phyloP scores from a whole-genome alignment of 1,284 basidiomycete species.

The Hemileia vastatrix region DNA sequence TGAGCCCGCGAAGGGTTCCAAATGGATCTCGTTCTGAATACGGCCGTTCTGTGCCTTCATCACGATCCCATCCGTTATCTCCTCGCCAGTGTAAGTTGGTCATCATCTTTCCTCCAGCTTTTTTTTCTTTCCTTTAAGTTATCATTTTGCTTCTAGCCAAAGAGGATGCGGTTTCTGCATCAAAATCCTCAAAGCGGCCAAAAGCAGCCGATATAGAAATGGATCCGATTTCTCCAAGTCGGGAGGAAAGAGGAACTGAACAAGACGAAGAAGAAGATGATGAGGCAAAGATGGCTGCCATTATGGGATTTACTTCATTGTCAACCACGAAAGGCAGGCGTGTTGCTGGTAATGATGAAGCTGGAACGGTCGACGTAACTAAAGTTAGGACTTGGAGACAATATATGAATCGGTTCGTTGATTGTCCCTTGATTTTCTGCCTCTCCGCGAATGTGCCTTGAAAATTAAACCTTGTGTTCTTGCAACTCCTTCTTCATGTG shows the following conservation, averaged over 20 bases:
- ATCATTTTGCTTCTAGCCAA: neutral
- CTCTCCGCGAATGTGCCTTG: neutral
- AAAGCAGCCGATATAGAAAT: slow-evolving; percentile 1
- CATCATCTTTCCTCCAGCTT: no score
- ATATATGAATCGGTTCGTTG: slow-evolving; percentile 19
- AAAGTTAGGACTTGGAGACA: slow-evolving; percentile 23
- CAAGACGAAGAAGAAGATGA: slow-evolving; percentile 15
- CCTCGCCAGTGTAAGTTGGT: neutral
- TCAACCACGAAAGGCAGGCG: slow-evolving; percentile 17
- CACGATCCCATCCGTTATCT: neutral
- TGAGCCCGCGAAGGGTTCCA: neutral
- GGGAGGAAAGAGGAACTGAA: neutral
- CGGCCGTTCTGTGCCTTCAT: neutral
- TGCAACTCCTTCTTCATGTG: no score
- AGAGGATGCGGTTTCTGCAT: neutral
- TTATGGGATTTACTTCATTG: slow-evolving; percentile 21
- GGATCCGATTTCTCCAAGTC: neutral
- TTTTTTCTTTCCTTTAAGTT: neutral
- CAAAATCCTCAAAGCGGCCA: neutral
- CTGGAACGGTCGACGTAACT: slow-evolving; percentile 20
- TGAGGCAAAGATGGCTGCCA: slow-evolving; percentile 19
- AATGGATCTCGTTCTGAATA: neutral
- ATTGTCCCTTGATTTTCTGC: neutral
- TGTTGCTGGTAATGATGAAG: slow-evolving; percentile 18
- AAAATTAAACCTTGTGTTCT: neutral